Evolutionary conservation across 345 rosid genomes (phyloP), one percentile per base, ranked within the genome.

Genomic region (Nasturtium officinale): DNA sequence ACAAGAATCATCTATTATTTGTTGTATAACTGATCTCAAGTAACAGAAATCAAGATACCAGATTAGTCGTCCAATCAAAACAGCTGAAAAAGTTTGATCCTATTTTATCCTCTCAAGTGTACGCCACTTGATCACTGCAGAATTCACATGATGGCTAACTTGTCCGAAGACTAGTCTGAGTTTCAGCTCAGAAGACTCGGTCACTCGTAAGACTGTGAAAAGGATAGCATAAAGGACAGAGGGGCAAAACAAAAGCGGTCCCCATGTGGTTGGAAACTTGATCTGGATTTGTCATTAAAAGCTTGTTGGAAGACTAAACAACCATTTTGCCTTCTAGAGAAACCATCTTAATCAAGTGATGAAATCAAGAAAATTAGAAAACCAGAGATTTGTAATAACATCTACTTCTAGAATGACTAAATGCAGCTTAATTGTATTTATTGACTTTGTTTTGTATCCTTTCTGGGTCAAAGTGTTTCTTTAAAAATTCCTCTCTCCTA

Each of bases 181-280:
- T 55, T 37, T 65, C 61, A 65, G 51, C 65, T 16, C 17, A 74
- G 28, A 52, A 35, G 60, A 74, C 60, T 48, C n/a, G 3, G 58
- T 63, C 33, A 54, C 70, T 73, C 16, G 5, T 47, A 28, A 35
- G 15, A 21, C 21, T 20, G 51, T 68, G 74, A 32, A 40, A 68
- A 35, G 50, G 40, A 69, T 52, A 76, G 69, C 65, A 62, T 9
- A 55, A 18, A 16, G 38, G 45, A 52, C 9, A 13, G 16, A 21
- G 3, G 33, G 79, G 61, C 52, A 54, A 76, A 67, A 60, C 59
- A 65, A 25, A 68, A 42, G 53, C 64, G 75, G 72, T 63, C 80
- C 75, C 80, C 75, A 77, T 70, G 37, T 69, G 54, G 71, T 76
- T 46, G 42, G 62, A 68, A 71, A 62, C 75, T 70, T 10, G 71